phyloP scores from a whole-genome alignment of 306 rosid genomes.

The Spatholobus suberectus region DNA sequence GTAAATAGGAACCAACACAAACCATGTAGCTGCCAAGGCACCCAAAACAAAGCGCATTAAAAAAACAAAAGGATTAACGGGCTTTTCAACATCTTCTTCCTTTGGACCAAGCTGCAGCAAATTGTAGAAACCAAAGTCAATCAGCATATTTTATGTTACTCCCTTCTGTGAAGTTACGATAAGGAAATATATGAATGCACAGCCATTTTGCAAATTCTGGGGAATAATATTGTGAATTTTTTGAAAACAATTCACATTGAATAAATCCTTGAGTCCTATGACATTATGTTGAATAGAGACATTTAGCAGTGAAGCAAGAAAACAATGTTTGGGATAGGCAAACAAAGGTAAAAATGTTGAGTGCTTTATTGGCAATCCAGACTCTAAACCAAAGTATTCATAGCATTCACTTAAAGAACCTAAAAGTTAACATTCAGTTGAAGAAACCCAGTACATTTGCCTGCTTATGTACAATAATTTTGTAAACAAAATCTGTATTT shows the following conservation, averaged over 20 bases:
- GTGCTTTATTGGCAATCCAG: slow-evolving; percentile 10
- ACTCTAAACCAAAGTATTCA: slow-evolving; percentile 19
- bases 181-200: slow-evolving; percentile 9
- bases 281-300: slow-evolving; percentile 22
- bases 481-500: neutral
- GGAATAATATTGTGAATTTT: neutral
- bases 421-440: slow-evolving; percentile 14
- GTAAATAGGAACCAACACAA: slow-evolving; percentile 79
- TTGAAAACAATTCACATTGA: neutral
- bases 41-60: slow-evolving; percentile 73
- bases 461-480: neutral
- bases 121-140: slow-evolving; percentile 35
- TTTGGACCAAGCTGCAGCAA: slow-evolving; percentile 94
- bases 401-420: slow-evolving; percentile 7
- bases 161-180: slow-evolving; percentile 15
- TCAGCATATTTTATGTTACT: slow-evolving; percentile 29
- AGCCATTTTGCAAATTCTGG: slow-evolving; percentile 11
- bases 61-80: slow-evolving; percentile 65
- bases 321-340: slow-evolving; percentile 1
- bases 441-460: slow-evolving; percentile 8
- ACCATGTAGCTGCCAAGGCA: slow-evolving; percentile 82
- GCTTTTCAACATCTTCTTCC: slow-evolving; percentile 78
- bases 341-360: slow-evolving; percentile 7
- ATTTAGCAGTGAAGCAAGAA: slow-evolving; percentile 15
- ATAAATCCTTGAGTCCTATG: slow-evolving; percentile 2